Conservation (phyloP, 2,329 filamentous ascomycete genomes). For the Phaeosphaeriaceae sp. region DNA sequence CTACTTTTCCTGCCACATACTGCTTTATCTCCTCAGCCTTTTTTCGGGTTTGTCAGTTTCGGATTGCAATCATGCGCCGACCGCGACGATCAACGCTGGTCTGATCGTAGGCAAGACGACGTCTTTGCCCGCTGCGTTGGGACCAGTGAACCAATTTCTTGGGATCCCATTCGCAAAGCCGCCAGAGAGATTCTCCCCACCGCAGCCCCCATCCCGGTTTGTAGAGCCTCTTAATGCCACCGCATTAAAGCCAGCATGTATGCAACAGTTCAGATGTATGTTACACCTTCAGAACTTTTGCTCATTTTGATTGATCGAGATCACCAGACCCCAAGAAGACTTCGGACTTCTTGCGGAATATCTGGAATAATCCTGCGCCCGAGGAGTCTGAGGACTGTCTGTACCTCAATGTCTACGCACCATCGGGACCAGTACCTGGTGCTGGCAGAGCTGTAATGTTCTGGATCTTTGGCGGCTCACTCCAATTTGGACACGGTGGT, state of each 20-base stretch:
- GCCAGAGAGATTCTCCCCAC: slow-evolving; percentile 32
- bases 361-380: slow-evolving; percentile 34
- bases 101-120: slow-evolving; percentile 35
- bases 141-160: slow-evolving; percentile 37
- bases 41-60: not conserved
- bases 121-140: slow-evolving; percentile 22
- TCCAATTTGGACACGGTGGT: slow-evolving; percentile 32
- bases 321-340: slow-evolving; percentile 22
- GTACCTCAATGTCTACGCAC: slow-evolving; percentile 48
- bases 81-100: slow-evolving; percentile 32
- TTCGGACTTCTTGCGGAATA: slow-evolving; percentile 14
- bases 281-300: not conserved
- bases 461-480: slow-evolving; percentile 41
- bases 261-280: slow-evolving; percentile 35
- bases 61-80: slow-evolving; percentile 18
- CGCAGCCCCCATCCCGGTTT: slow-evolving; percentile 21
- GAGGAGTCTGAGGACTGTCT: slow-evolving; percentile 50
- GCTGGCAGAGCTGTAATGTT: slow-evolving; percentile 35
- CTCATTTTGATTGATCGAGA: not conserved
- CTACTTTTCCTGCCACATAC: not conserved
- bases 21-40: not conserved
- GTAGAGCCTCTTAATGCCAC: slow-evolving; percentile 23
- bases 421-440: slow-evolving; percentile 20
- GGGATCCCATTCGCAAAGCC: slow-evolving; percentile 38
- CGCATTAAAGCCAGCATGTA: slow-evolving; percentile 25